Conservation (phyloP, 805 yeast genomes). For the Blastobotrys americana region DNA sequence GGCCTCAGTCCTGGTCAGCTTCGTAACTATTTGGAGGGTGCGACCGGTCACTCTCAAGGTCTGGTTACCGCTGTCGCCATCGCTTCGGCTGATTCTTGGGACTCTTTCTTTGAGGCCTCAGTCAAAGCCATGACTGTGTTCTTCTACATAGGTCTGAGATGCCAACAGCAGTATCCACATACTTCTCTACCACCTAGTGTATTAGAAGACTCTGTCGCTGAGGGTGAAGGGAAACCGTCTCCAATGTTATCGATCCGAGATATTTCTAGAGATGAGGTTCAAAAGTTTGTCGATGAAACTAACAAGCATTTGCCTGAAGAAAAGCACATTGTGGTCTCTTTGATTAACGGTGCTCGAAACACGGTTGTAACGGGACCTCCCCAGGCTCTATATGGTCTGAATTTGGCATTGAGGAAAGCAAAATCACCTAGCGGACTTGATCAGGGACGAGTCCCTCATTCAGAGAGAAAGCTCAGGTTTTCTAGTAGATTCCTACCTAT, state of each 20-base stretch:
- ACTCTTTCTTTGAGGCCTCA: slow-evolving; percentile 62
- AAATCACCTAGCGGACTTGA: slow-evolving; percentile 93
- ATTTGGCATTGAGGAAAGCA: slow-evolving; percentile 82
- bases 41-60: slow-evolving; percentile 43
- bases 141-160: slow-evolving; percentile 90
- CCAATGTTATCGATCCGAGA: slow-evolving; percentile 97
- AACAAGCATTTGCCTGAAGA: slow-evolving; percentile 89
- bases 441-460: slow-evolving; percentile 88
- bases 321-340: slow-evolving; percentile 83
- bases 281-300: slow-evolving; percentile 71
- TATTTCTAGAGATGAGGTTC: slow-evolving; percentile 71
- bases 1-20: slow-evolving; percentile 89
- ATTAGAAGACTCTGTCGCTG: slow-evolving; percentile 83
- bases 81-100: slow-evolving; percentile 79
- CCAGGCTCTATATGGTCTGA: slow-evolving; percentile 92
- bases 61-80: slow-evolving; percentile 88
- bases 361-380: slow-evolving; percentile 97
- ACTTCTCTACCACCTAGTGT: slow-evolving; percentile 92
- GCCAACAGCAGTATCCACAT: slow-evolving; percentile 83
- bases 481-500: slow-evolving; percentile 92
- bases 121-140: slow-evolving; percentile 74
- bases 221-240: slow-evolving; percentile 93
- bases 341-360: slow-evolving; percentile 92
- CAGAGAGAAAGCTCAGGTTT: slow-evolving; percentile 90
- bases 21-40: slow-evolving; percentile 46